A percentile compares a stretch with the other conserved stretches of the same genome.
Conservation (phyloP, 129 eudicot species). For the Centrapalus pauciflorus region DNA sequence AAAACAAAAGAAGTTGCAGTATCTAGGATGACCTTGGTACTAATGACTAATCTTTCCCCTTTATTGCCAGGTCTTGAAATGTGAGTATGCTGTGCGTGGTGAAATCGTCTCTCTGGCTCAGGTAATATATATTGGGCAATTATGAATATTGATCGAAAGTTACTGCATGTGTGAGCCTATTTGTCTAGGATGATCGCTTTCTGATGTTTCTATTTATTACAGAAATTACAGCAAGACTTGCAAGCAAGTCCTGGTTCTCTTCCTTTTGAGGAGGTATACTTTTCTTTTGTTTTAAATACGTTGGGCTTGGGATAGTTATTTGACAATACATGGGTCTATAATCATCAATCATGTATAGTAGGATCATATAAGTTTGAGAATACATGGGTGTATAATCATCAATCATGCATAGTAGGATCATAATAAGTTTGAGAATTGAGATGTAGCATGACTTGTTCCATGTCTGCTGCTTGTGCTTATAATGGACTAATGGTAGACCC, state of each 20-base stretch:
- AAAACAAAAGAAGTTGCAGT: no score
- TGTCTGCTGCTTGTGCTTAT: no score
- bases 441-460: no score
- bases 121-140: conserved; percentile 33
- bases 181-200: background rate
- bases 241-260: conserved; percentile 71
- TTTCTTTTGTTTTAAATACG: background rate
- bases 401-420: no score
- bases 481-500: no score
- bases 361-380: background rate
- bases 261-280: conserved; percentile 85
- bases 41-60: conserved; percentile 5
- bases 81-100: conserved; percentile 99
- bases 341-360: no score
- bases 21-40: background rate
- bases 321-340: no score
- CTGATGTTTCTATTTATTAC: conserved; percentile 16
- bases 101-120: conserved; percentile 88
- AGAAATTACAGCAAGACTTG: conserved; percentile 82
- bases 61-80: conserved; percentile 71
- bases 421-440: no score
- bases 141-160: background rate
- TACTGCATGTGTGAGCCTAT: background rate
- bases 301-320: no score
- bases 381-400: no score